These are phyloP conservation scores for Globisporangium nunn DNA, from an alignment of 352 stramenopile genomes.

Conservation along the genomic window DNA sequence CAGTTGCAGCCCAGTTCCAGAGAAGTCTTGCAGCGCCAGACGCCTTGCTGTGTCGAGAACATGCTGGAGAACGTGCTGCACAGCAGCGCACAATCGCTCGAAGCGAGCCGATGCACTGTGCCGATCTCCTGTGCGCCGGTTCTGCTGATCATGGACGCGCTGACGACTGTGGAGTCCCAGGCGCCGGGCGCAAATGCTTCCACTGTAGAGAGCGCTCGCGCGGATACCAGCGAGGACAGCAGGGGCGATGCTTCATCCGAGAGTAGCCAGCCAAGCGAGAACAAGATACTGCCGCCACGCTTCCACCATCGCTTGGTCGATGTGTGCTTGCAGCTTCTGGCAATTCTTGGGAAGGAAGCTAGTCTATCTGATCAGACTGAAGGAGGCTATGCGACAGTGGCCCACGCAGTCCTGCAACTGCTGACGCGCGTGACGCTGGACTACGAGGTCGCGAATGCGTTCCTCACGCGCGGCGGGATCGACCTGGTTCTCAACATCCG, in stretches of 20 bases:
- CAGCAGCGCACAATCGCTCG: constrained; percentile 1
- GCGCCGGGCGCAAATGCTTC: neutral
- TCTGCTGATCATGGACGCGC: constrained; percentile 57
- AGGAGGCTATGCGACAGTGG: constrained; percentile 17
- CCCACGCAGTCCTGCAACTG: constrained; percentile 73
- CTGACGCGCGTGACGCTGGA: constrained; percentile 58
- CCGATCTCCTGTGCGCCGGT: constrained; percentile 46
- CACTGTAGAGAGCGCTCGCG: constrained; percentile 4
- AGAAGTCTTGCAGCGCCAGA: constrained; percentile 28
- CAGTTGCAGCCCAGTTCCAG: constrained; percentile 43
- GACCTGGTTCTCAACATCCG: constrained; percentile 53
- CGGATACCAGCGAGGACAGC: constrained; percentile 6
- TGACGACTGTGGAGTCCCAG: constrained; percentile 14
- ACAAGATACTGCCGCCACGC: constrained; percentile 7
- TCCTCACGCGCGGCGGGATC: constrained; percentile 43
- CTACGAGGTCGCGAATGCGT: constrained; percentile 62
- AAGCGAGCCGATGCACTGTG: constrained; percentile 2
- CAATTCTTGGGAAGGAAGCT: constrained; percentile 1
- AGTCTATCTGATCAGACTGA: neutral
- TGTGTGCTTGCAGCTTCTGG: constrained; percentile 26
- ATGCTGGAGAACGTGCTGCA: constrained; percentile 34
- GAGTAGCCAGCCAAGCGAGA: constrained; percentile 10
- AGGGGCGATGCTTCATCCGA: constrained; percentile 9
- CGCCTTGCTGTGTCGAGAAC: constrained; percentile 38
- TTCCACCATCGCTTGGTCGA: constrained; percentile 34